Evolutionary conservation across 176 grass and related monocot genomes (phyloP), one percentile per base, ranked within the genome.

Genomic region (Triticum urartu): DNA sequence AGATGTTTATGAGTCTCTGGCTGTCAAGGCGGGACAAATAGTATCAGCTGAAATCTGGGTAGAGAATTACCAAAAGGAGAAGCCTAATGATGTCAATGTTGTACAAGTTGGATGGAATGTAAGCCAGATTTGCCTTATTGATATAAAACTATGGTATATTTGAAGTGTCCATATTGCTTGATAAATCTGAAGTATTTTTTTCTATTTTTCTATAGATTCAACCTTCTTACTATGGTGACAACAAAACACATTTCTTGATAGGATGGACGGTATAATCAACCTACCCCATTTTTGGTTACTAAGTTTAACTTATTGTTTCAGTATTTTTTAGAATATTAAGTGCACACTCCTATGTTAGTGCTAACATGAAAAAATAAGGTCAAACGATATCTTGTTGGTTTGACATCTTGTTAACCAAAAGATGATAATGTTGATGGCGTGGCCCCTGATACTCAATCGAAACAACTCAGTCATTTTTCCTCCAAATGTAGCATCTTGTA

Each of bases 211-310:
- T 28, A 9, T 42, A 72, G 34, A 73, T 83, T 61, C 9, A 58
- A 26, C 81, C 52, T 61, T 72, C 78, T 80, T 80, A 64, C 81
- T 83, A 83, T 11, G 68, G 68, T 0, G 68, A 62, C 81, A 61
- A 39, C 50, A 83, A 73, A 60, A 83, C 68, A 40, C 52, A 83
- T 43, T 83, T 83, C 45, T 38, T 18, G 40, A 9, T 60, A 28
- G 21, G 50, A 61, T 83, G 67, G 67, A 83, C 33, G 81, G 50
- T 74, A 73, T 64, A 43, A 25, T 79, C 36, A 64, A 25, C 7
- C 25, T 20, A 62, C 11, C 47, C 13, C 28, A 8, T 18, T 76
- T 75, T 11, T 52, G 39, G 14, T 20, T 14, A 20, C 25, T 52
- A 32, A 1, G 3, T 30, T 76, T 52, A 52, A 50, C 3, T 76